These are phyloP conservation scores for Colletotrichum tabaci DNA, from an alignment of 2,329 filamentous ascomycete genomes.

Conservation along the genomic window DNA sequence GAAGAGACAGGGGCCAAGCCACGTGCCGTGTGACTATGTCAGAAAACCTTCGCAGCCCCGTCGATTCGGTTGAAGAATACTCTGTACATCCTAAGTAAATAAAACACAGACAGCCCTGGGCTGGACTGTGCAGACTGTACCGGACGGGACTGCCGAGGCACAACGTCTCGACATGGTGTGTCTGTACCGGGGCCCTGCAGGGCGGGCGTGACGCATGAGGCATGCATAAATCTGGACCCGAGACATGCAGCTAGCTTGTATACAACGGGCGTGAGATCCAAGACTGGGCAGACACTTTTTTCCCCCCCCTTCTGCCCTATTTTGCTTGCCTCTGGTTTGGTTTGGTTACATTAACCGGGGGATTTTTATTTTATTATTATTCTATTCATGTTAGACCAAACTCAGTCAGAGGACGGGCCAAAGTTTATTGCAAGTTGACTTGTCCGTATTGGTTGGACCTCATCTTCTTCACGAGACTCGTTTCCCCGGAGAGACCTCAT, in stretches of 20 bases:
- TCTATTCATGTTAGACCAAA: too few relatives aligned
- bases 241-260: slow-evolving; percentile 1
- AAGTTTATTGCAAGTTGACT: too few relatives aligned
- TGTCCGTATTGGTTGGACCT: too few relatives aligned
- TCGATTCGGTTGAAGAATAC: too few relatives aligned
- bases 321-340: neutral
- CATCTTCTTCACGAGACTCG: slow-evolving; percentile 9
- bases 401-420: too few relatives aligned
- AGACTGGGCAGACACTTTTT: neutral
- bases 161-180: neutral
- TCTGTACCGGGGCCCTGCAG: neutral
- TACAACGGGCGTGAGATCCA: neutral
- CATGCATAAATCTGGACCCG: slow-evolving; percentile 15
- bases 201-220: slow-evolving; percentile 9
- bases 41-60: neutral
- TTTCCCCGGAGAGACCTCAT: neutral
- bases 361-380: too few relatives aligned
- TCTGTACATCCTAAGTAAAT: too few relatives aligned
- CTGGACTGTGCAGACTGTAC: too few relatives aligned
- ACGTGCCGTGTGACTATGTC: slow-evolving; percentile 21
- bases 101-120: too few relatives aligned
- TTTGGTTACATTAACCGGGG: slow-evolving; percentile 13
- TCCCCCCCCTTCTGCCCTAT: neutral
- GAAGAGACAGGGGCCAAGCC: slow-evolving; percentile 10
- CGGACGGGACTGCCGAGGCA: slow-evolving; percentile 13